phyloP scores from a whole-genome alignment of 1,284 basidiomycete species.

The Ganoderma boninense region DNA sequence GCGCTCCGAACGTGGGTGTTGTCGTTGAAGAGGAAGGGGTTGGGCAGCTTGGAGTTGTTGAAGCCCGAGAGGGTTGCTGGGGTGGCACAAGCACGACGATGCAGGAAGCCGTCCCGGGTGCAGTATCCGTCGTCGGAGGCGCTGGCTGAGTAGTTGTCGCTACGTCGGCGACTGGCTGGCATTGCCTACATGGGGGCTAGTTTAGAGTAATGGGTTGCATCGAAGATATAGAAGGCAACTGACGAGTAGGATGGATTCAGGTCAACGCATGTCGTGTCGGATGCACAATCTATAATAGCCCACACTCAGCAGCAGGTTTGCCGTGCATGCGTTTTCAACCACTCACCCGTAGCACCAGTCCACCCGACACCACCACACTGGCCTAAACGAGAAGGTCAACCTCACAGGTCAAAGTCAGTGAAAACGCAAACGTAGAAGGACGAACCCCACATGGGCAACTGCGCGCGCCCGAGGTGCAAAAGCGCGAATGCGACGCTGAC shows the following conservation, averaged over 20 bases:
- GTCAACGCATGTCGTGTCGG: conserved; percentile 25
- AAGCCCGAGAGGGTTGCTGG: conserved; percentile 37
- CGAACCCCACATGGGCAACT: conserved; percentile 39
- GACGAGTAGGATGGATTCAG: conserved; percentile 32
- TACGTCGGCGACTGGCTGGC: conserved; percentile 22
- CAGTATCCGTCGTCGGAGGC: not conserved
- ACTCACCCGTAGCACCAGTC: conserved; percentile 31
- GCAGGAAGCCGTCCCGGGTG: conserved; percentile 9
- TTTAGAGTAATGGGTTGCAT: not conserved
- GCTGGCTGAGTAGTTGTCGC: conserved; percentile 16
- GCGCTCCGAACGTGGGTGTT: conserved; percentile 49
- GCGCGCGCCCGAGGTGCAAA: conserved; percentile 12
- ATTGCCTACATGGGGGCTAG: conserved; percentile 17
- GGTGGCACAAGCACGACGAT: conserved; percentile 29
- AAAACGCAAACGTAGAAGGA: not conserved
- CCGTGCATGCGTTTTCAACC: too few relatives aligned
- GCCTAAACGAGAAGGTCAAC: conserved; percentile 16
- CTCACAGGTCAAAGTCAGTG: not conserved
- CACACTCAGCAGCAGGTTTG: not conserved
- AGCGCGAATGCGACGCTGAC: conserved; percentile 29
- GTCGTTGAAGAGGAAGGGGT: conserved; percentile 58
- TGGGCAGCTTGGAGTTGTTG: conserved; percentile 51
- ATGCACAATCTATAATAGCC: conserved; percentile 22
- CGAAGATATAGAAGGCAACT: not conserved
- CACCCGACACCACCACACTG: conserved; percentile 37